phyloP scores from a whole-genome alignment of 2,329 filamentous ascomycete species.

The Balansia obtecta region DNA sequence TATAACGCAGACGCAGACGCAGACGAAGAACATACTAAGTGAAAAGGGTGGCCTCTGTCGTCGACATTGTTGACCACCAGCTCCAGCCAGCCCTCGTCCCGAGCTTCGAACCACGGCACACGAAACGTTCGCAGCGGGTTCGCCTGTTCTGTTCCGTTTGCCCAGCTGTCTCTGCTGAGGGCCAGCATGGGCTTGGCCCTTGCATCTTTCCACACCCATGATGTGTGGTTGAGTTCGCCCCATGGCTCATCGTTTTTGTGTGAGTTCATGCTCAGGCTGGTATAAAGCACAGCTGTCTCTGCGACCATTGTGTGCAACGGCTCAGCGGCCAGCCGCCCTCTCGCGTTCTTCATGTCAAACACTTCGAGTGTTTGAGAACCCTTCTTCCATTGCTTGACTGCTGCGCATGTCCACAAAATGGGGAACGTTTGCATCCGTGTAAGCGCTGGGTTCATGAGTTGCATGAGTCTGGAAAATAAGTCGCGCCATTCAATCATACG shows the following conservation, averaged over 20 bases:
- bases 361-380: neutral
- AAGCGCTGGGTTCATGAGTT: conserved; percentile 11
- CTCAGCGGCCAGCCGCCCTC: neutral
- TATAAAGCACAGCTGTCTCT: conserved; percentile 9
- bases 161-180: conserved; percentile 7
- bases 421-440: conserved; percentile 10
- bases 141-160: conserved; percentile 8
- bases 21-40: conserved; percentile 22
- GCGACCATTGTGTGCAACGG: neutral
- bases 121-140: conserved; percentile 7
- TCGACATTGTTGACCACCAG: conserved; percentile 38
- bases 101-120: conserved; percentile 9
- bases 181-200: conserved; percentile 9
- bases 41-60: conserved; percentile 36
- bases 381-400: neutral
- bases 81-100: conserved; percentile 28
- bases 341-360: neutral
- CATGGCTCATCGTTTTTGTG: conserved; percentile 9
- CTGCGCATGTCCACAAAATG: neutral
- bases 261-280: conserved; percentile 7
- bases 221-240: conserved; percentile 11
- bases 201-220: conserved; percentile 10
- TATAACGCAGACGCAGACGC: too few species aligned
- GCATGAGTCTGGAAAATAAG: conserved; percentile 10
- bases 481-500: too few species aligned